These are phyloP conservation scores for Chaetomiaceae sp. DNA, from an alignment of 2,329 filamentous ascomycete species.

Conservation along the genomic window DNA sequence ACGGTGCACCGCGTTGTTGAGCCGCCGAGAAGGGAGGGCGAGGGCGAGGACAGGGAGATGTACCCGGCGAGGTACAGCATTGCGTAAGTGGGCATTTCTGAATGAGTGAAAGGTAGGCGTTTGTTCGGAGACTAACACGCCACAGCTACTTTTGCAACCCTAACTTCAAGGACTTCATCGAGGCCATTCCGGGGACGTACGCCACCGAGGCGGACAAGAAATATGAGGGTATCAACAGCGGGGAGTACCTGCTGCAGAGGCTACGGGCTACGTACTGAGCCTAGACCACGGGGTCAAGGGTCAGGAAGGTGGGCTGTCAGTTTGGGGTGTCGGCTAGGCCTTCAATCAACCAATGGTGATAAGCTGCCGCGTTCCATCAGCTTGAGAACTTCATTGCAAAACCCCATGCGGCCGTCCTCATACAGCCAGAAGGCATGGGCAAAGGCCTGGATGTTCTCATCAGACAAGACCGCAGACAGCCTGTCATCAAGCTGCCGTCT, in stretches of 20 bases:
- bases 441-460: neutral
- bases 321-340: no score
- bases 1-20: conserved; percentile 88
- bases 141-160: conserved; percentile 79
- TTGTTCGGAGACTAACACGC: neutral
- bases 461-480: neutral
- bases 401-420: neutral
- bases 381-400: neutral
- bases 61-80: conserved; percentile 81
- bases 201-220: conserved; percentile 61
- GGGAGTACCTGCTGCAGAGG: conserved; percentile 74
- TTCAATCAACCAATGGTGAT: neutral
- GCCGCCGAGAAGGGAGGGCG: conserved; percentile 48
- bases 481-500: neutral
- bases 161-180: conserved; percentile 68
- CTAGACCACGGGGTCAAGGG: no score
- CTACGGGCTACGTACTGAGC: conserved; percentile 66
- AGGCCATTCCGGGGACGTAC: conserved; percentile 76
- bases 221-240: conserved; percentile 70
- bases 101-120: neutral
- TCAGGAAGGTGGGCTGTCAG: no score
- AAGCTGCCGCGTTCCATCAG: neutral
- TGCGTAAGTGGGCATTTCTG: conserved; percentile 48
- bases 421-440: conserved; percentile 1
- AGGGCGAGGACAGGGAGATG: conserved; percentile 34